Base-by-base conservation (phyloP, 1,284 basidiomycete genomes). In the Amylostereum areolatum region DNA sequence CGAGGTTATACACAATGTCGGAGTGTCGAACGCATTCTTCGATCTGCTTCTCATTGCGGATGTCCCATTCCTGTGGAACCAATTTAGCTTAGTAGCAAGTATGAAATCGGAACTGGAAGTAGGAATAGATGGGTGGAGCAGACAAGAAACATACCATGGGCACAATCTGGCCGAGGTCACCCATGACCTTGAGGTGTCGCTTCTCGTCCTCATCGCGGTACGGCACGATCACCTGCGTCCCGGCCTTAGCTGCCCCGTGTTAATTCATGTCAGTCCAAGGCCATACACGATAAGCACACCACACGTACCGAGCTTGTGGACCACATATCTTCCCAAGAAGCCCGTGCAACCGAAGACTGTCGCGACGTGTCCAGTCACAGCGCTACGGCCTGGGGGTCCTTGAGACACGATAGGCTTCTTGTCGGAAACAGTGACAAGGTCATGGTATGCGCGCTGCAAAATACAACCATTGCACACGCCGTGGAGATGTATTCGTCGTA, bases 281-380 rank as follows among this genome's bases (percentile, higher is more conserved):
- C 27, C 12, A 39, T 39, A 43, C 6, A 11, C 28, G 30, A 29
- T 43, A 25, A 25, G 24, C 28, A 28, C 7, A 29, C 41, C 10
- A 36, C 49, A 68, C 83, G 54, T 59, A 91, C 89, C 89, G 10
- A 97, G 80, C 72, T 97, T 97, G 44, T 88, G 81, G 43, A 99
- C 92, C 47, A 98, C 74, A 70, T 98, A 99, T 62, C 95, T 76
- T 46, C 96, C 96, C 48, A 99, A 74, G 68, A 98, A 99, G 5
- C 95, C 92, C 8, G 95, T 98, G 64, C 86, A 91, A 33, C 96
- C 96, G 72, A 99, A 99, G 49, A 99, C 95, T 30, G 96, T 99
- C 39, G 89, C 96, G 43, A 88, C 82, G 69, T 95, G 93, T 2
- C 94, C 94, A 46, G 85, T 85, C 54, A 85, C 81, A 5, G 91